Evolutionary conservation across 2,329 filamentous ascomycete species (phyloP).

Genomic region (Phialophora macrospora): DNA sequence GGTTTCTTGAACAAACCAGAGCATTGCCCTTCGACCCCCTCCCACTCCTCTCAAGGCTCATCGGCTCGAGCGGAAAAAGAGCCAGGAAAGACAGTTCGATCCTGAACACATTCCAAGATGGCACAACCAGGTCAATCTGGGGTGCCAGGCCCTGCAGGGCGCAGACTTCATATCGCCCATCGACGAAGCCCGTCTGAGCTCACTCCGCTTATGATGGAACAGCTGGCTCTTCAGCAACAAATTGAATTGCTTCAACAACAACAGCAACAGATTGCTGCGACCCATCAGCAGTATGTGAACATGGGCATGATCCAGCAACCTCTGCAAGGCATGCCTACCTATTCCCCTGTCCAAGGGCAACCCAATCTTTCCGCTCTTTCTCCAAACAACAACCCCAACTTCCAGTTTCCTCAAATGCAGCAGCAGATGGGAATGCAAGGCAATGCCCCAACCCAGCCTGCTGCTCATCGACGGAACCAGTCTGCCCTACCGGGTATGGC

Average conservation of each 20-base stretch:
- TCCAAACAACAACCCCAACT: slow-evolving; percentile 67
- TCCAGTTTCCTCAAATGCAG: slow-evolving; percentile 82
- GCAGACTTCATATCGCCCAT: slow-evolving; percentile 95
- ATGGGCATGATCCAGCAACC: slow-evolving; percentile 93
- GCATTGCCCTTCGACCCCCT: slow-evolving; percentile 5
- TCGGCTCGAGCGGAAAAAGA: slow-evolving; percentile 13
- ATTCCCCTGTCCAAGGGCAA: slow-evolving; percentile 77
- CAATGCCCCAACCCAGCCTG: slow-evolving; percentile 76
- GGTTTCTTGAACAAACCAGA: slow-evolving; percentile 4
- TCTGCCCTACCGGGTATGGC: slow-evolving; percentile 92
- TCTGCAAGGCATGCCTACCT: slow-evolving; percentile 71
- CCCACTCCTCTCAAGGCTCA: neutral
- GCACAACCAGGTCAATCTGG: slow-evolving; percentile 66
- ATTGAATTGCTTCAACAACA: slow-evolving; percentile 97
- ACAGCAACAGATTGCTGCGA: slow-evolving; percentile 95
- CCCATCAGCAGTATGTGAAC: slow-evolving; percentile 96
- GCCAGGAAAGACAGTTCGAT: slow-evolving; percentile 19
- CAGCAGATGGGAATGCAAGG: slow-evolving; percentile 70
- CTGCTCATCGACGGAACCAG: slow-evolving; percentile 95
- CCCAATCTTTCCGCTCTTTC: slow-evolving; percentile 72
- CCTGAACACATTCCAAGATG: slow-evolving; percentile 54
- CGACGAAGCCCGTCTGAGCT: slow-evolving; percentile 95
- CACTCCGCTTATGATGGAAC: slow-evolving; percentile 98
- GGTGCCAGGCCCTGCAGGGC: slow-evolving; percentile 74
- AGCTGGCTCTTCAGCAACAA: slow-evolving; percentile 96